Conservation (phyloP, 2,329 filamentous ascomycete species). For the Neofusicoccum ribis region DNA sequence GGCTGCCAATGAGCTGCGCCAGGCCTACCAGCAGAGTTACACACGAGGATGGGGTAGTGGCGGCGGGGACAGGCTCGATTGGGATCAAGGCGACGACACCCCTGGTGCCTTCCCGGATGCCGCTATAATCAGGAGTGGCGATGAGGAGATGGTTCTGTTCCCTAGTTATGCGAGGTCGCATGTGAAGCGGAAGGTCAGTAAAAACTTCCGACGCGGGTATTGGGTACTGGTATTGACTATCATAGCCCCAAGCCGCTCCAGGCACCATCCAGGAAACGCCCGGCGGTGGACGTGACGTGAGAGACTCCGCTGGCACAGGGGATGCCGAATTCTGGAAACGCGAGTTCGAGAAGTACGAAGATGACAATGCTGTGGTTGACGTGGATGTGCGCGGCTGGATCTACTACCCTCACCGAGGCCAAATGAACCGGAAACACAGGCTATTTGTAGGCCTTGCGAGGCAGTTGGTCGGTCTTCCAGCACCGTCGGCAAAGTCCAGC, state of each 20-base stretch:
- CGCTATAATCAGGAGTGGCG: slow-evolving; percentile 73
- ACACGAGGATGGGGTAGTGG: slow-evolving; percentile 48
- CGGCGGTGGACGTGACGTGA: slow-evolving; percentile 43
- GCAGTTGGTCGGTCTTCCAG: slow-evolving; percentile 82
- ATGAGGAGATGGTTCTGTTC: slow-evolving; percentile 93
- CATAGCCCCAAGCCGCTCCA: slow-evolving; percentile 34
- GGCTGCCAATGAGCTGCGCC: slow-evolving; percentile 70
- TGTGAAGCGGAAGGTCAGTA: slow-evolving; percentile 49
- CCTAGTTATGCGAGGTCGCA: slow-evolving; percentile 87
- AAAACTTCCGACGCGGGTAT: slow-evolving; percentile 19
- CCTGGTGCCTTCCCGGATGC: slow-evolving; percentile 82
- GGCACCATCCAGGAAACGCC: slow-evolving; percentile 39
- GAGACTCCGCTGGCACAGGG: slow-evolving; percentile 49
- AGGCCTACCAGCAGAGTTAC: slow-evolving; percentile 63
- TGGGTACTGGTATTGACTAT: slow-evolving; percentile 1
- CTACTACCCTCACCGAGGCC: slow-evolving; percentile 80
- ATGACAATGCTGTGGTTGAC: slow-evolving; percentile 83
- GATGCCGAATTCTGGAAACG: slow-evolving; percentile 74
- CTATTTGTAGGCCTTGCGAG: slow-evolving; percentile 83
- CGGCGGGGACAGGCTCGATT: slow-evolving; percentile 34
- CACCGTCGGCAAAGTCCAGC: slow-evolving; percentile 51
- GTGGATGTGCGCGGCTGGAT: slow-evolving; percentile 96
- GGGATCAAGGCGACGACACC: slow-evolving; percentile 52
- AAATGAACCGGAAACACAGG: slow-evolving; percentile 83
- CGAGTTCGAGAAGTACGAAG: slow-evolving; percentile 77